A percentile compares a stretch with the other conserved stretches of the same genome.
Conservation (phyloP, 306 rosid species). For the Urtica urens region DNA sequence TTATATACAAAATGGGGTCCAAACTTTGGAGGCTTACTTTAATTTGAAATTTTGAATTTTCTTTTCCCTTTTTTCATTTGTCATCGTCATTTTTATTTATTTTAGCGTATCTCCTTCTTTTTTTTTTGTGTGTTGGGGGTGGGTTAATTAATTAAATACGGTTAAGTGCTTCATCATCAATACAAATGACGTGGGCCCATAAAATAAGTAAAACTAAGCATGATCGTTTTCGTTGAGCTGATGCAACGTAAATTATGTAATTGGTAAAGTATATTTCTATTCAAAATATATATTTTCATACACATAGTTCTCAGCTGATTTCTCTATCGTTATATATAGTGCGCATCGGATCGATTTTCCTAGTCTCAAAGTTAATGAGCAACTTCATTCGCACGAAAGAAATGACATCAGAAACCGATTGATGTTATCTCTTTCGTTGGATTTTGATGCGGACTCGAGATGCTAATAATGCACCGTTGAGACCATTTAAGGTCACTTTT, state of each 20-base stretch:
- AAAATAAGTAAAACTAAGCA: not conserved
- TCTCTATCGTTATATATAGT: too few species aligned
- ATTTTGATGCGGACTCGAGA: too few species aligned
- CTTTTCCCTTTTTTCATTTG: not conserved
- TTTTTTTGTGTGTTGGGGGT: not conserved
- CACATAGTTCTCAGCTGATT: too few species aligned
- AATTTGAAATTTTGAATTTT: slow-evolving; percentile 8
- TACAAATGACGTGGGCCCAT: not conserved
- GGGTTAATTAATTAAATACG: not conserved
- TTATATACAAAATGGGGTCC: not conserved
- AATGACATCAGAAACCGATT: too few species aligned
- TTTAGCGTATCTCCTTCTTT: not conserved
- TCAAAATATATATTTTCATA: not conserved
- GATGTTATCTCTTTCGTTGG: too few species aligned
- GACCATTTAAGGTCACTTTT: too few species aligned
- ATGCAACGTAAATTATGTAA: not conserved
- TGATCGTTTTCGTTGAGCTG: not conserved
- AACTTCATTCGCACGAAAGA: too few species aligned
- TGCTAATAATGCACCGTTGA: too few species aligned
- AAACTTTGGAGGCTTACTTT: not conserved
- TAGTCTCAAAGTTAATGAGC: too few species aligned
- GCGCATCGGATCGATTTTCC: too few species aligned
- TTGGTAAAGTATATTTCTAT: not conserved
- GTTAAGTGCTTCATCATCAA: not conserved
- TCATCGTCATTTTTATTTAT: not conserved